A percentile compares a stretch with the other conserved stretches of the same genome.
phyloP scores from a whole-genome alignment of 2,329 filamentous ascomycete genomes.

The Scedosporium dehoogii region DNA sequence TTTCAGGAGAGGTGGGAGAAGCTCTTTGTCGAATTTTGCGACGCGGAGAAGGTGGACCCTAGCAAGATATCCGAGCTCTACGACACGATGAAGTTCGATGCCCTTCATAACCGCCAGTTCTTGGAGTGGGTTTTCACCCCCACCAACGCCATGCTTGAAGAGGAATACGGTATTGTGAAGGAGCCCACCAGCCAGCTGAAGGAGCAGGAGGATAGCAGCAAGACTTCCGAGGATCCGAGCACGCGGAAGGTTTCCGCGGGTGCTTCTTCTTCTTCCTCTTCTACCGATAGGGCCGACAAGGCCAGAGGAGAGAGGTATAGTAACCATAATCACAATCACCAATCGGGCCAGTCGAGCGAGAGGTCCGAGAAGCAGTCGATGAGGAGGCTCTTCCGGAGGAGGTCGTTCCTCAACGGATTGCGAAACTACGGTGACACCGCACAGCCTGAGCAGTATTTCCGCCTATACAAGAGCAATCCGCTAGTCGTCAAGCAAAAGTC shows the following conservation, averaged over 20 bases:
- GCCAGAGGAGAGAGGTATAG: slow-evolving; percentile 3
- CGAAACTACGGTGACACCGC: slow-evolving; percentile 43
- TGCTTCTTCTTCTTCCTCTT: neutral
- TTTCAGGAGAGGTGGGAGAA: slow-evolving; percentile 99
- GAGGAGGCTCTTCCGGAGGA: slow-evolving; percentile 47
- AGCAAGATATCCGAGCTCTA: slow-evolving; percentile 98
- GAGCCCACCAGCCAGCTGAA: slow-evolving; percentile 23
- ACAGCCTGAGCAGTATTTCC: slow-evolving; percentile 70
- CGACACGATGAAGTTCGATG: slow-evolving; percentile 99
- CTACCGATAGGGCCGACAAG: neutral
- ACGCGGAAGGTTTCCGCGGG: slow-evolving; percentile 11
- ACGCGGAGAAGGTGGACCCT: slow-evolving; percentile 94
- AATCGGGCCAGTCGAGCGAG: neutral
- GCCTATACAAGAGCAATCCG: slow-evolving; percentile 70
- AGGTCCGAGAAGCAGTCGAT: slow-evolving; percentile 14
- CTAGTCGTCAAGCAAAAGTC: slow-evolving; percentile 63
- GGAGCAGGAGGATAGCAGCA: slow-evolving; percentile 27
- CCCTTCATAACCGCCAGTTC: slow-evolving; percentile 91
- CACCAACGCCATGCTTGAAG: slow-evolving; percentile 64
- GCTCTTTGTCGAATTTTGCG: slow-evolving; percentile 90
- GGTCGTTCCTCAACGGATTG: slow-evolving; percentile 48
- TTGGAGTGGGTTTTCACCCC: slow-evolving; percentile 97
- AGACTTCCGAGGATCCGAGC: slow-evolving; percentile 26
- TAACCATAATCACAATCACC: slow-evolving; percentile 18
- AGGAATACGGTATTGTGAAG: slow-evolving; percentile 45